A percentile compares a stretch with the other conserved stretches of the same genome.
phyloP scores from a whole-genome alignment of 2,329 filamentous ascomycete genomes.

The Aspergillus floridensis region DNA sequence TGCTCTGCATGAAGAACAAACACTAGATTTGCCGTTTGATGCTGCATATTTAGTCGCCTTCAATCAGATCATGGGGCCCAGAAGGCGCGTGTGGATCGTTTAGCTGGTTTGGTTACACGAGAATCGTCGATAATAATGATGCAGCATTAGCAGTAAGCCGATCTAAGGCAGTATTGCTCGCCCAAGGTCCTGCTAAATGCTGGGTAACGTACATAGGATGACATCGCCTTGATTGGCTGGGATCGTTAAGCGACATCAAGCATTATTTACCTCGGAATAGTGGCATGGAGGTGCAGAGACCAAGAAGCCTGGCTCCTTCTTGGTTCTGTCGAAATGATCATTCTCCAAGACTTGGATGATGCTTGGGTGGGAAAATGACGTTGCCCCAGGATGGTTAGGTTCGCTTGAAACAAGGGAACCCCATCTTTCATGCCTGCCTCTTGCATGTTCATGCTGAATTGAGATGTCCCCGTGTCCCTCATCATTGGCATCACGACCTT shows the following conservation, averaged over 20 bases:
- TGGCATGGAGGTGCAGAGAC: slow-evolving; percentile 8
- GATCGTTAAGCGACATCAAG: slow-evolving; percentile 11
- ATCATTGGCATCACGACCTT: not conserved
- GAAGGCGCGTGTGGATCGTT: not conserved
- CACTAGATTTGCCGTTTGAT: not conserved
- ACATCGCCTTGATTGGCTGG: slow-evolving; percentile 1
- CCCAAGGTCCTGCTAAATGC: not conserved
- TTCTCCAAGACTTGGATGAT: not conserved
- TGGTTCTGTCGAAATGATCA: slow-evolving; percentile 6
- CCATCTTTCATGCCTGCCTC: not conserved
- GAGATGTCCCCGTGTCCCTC: not conserved
- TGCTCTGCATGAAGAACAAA: not conserved
- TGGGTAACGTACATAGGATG: not conserved
- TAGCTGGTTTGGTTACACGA: not conserved
- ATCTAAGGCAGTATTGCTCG: too few relatives aligned
- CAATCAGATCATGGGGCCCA: not conserved
- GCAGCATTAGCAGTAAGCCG: too few relatives aligned
- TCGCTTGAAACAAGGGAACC: not conserved
- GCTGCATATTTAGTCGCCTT: not conserved
- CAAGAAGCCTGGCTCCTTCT: slow-evolving; percentile 14
- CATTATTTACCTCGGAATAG: slow-evolving; percentile 20
- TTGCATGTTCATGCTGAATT: not conserved
- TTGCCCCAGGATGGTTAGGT: not conserved
- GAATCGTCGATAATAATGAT: too few relatives aligned
- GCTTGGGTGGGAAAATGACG: not conserved